A percentile compares a stretch with the other conserved stretches of the same genome.
Conservation (phyloP, 2,329 filamentous ascomycete species). For the Ophiostoma ulmi region DNA sequence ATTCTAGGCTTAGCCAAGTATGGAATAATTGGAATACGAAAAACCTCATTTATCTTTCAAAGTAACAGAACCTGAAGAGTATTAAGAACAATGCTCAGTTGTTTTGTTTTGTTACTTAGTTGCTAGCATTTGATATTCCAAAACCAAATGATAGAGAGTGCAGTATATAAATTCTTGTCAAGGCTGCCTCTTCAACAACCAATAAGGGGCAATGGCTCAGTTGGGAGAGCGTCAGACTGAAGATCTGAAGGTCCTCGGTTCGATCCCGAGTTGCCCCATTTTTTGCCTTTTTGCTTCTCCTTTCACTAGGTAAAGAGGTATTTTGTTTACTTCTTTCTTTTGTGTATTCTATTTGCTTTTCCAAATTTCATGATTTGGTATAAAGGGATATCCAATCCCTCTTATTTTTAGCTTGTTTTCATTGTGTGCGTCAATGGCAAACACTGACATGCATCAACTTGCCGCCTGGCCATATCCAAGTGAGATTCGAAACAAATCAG, state of each 20-base stretch:
- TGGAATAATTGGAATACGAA: too few relatives aligned
- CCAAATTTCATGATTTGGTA: too few relatives aligned
- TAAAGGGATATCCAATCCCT: background rate
- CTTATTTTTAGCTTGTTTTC: background rate
- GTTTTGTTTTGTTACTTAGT: too few relatives aligned
- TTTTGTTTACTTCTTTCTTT: background rate
- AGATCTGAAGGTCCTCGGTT: slow-evolving; percentile 25
- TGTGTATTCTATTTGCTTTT: too few relatives aligned
- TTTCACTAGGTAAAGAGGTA: background rate
- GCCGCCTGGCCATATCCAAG: background rate
- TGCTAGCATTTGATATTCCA: too few relatives aligned
- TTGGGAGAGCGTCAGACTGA: slow-evolving; percentile 25
- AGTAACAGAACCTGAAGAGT: too few relatives aligned
- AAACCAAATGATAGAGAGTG: too few relatives aligned
- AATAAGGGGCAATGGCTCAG: slow-evolving; percentile 23
- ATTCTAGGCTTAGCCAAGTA: too few relatives aligned
- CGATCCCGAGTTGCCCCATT: slow-evolving; percentile 24
- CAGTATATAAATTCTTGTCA: background rate
- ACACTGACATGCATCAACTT: background rate
- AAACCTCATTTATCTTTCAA: too few relatives aligned
- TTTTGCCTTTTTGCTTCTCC: background rate
- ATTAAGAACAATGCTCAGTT: too few relatives aligned
- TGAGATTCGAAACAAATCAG: background rate
- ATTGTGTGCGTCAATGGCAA: background rate
- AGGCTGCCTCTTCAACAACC: background rate